phyloP scores from a whole-genome alignment of 176 grass and related monocot genomes.

The Olyra latifolia region DNA sequence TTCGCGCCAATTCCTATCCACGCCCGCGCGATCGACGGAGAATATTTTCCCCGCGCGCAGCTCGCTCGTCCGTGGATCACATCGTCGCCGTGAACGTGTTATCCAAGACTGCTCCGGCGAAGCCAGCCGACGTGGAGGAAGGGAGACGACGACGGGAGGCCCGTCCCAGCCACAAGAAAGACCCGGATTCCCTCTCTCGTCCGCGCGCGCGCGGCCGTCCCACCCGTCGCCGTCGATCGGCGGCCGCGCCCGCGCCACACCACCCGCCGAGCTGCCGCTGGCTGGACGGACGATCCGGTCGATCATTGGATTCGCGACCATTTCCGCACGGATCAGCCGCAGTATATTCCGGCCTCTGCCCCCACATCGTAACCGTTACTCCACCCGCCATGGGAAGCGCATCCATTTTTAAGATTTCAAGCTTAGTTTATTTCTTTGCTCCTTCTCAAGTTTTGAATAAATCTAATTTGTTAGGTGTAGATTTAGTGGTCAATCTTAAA shows the following conservation, averaged over 20 bases:
- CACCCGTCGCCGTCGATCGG: neutral
- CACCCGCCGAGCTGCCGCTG: neutral
- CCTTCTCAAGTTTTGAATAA: too few relatives aligned
- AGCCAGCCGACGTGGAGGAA: neutral
- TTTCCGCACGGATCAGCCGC: neutral
- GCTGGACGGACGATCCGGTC: neutral
- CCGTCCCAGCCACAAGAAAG: conserved; percentile 24
- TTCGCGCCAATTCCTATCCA: conserved; percentile 16
- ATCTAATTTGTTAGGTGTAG: too few relatives aligned
- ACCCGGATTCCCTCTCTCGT: conserved; percentile 41
- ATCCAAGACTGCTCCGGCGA: neutral
- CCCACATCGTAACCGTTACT: too few relatives aligned
- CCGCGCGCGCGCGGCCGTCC: neutral
- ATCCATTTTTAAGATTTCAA: too few relatives aligned
- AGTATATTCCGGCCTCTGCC: neutral
- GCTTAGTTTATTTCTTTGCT: too few relatives aligned
- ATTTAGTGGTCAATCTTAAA: too few relatives aligned
- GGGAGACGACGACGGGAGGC: neutral
- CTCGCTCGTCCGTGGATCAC: neutral
- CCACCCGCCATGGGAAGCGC: too few relatives aligned
- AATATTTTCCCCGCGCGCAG: neutral
- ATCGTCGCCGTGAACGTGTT: neutral
- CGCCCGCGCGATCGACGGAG: neutral
- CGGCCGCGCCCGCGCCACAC: neutral
- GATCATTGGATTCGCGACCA: neutral